phyloP scores from a whole-genome alignment of 306 rosid species.

The Hippophae rhamnoides region DNA sequence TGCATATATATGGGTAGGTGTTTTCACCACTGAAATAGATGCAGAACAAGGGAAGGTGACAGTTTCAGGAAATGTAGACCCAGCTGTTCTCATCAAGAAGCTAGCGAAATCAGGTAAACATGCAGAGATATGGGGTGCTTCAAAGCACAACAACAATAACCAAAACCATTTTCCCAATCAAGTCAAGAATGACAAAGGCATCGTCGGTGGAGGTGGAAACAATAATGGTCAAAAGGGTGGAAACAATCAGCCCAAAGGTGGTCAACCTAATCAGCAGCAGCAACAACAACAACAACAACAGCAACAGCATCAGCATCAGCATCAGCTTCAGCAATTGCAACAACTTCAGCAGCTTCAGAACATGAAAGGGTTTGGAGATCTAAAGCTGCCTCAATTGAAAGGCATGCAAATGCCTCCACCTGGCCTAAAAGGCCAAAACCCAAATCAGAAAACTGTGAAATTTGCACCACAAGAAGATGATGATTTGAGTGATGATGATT shows the following conservation, averaged over 20 bases:
- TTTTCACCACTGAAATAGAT: conserved; percentile 74
- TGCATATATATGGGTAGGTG: conserved; percentile 33
- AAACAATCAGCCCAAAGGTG: conserved; percentile 34
- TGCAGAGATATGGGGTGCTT: conserved; percentile 74
- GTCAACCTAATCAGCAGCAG: conserved; percentile 23
- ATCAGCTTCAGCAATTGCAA: not conserved
- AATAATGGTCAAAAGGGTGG: conserved; percentile 43
- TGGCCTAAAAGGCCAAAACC: conserved; percentile 28
- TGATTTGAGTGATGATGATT: conserved; percentile 39
- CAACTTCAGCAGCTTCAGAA: conserved; percentile 42
- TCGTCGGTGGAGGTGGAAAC: conserved; percentile 19
- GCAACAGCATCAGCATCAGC: not conserved
- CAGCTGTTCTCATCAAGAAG: conserved; percentile 71
- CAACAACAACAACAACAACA: conserved; percentile 6
- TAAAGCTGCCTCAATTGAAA: conserved; percentile 58
- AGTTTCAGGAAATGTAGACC: conserved; percentile 83
- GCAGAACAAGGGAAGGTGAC: conserved; percentile 90
- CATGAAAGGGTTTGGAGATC: conserved; percentile 67
- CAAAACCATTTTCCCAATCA: conserved; percentile 44
- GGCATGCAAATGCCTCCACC: conserved; percentile 39
- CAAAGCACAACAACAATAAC: conserved; percentile 31
- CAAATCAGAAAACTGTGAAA: conserved; percentile 34
- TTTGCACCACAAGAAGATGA: conserved; percentile 47
- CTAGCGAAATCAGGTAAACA: conserved; percentile 80
- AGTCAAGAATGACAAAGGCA: conserved; percentile 45